Percentiles rank a stretch among this genome's conserved stretches.
Evolutionary conservation across 2,329 filamentous ascomycete species (phyloP).

Genomic region (Fusarium tricinctum): DNA sequence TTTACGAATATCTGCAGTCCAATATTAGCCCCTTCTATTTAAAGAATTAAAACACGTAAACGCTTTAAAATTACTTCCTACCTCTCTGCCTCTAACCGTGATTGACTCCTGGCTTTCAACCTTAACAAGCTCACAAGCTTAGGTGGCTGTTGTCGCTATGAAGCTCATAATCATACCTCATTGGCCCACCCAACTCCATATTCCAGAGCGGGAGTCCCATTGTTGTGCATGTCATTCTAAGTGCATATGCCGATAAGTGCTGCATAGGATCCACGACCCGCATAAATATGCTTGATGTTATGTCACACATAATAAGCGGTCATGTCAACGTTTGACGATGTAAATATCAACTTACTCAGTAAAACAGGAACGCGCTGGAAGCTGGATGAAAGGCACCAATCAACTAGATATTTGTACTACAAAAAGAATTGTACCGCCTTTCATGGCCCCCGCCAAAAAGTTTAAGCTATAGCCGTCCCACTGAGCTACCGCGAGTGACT

Average conservation of each 20-base stretch:
- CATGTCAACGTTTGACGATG: too few species aligned
- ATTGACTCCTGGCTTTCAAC: slow-evolving; percentile 6
- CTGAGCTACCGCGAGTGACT: not conserved
- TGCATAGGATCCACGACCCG: not conserved
- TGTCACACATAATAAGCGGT: not conserved
- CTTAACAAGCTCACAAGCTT: slow-evolving; percentile 1
- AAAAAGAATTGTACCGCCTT: slow-evolving; percentile 3
- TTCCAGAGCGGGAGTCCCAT: slow-evolving; percentile 39
- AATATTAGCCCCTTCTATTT: not conserved
- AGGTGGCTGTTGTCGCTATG: not conserved
- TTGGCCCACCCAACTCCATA: slow-evolving; percentile 28
- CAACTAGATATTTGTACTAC: not conserved
- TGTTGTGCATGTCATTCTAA: slow-evolving; percentile 26
- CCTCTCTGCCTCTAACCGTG: not conserved
- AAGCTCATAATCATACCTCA: slow-evolving; percentile 7
- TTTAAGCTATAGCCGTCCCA: not conserved
- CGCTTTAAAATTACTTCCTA: too few species aligned
- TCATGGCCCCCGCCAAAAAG: not conserved
- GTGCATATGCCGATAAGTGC: not conserved
- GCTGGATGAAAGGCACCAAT: not conserved
- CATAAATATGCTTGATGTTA: not conserved
- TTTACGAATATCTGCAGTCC: not conserved
- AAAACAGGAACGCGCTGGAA: not conserved
- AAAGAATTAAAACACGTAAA: too few species aligned
- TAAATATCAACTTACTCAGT: not conserved